A percentile compares a stretch with the other conserved stretches of the same genome.
Evolutionary conservation across 495 filamentous ascomycete genomes (phyloP).

Genomic region (Staphylotrichum tortipilum): DNA sequence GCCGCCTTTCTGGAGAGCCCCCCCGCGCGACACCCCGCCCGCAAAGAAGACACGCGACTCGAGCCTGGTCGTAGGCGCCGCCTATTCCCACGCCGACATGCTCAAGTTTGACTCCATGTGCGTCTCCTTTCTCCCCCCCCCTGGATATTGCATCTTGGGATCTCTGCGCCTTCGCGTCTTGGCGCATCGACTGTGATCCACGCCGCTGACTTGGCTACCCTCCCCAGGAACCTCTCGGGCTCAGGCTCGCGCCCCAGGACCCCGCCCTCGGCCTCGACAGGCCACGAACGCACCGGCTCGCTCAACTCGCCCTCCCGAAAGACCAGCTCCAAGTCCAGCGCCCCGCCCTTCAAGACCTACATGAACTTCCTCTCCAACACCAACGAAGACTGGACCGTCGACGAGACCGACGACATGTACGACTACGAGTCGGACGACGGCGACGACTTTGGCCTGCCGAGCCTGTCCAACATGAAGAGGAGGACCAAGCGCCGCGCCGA

Average conservation of each 20-base stretch:
- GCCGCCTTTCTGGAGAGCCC: slow-evolving; percentile 85
- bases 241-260: slow-evolving; percentile 42
- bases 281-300: slow-evolving; percentile 24
- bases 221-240: slow-evolving; percentile 35
- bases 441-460: slow-evolving; percentile 90
- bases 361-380: slow-evolving; percentile 66
- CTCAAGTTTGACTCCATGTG: slow-evolving; percentile 75
- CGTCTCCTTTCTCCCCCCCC: slow-evolving; percentile 3
- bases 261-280: slow-evolving; percentile 35
- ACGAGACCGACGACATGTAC: slow-evolving; percentile 61
- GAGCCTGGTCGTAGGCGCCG: slow-evolving; percentile 81
- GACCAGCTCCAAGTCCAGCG: slow-evolving; percentile 41
- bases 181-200: too few species aligned
- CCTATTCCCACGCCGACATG: slow-evolving; percentile 94
- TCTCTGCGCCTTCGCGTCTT: neutral
- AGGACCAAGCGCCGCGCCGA: slow-evolving; percentile 49
- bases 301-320: slow-evolving; percentile 50
- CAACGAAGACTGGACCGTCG: slow-evolving; percentile 65
- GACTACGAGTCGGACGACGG: slow-evolving; percentile 69
- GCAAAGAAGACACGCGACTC: slow-evolving; percentile 54
- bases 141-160: too few species aligned
- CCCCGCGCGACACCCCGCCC: slow-evolving; percentile 40
- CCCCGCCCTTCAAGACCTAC: slow-evolving; percentile 63
- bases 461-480: slow-evolving; percentile 76
- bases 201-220: slow-evolving; percentile 14